Evolutionary conservation across 2,329 filamentous ascomycete species (phyloP).

Genomic region (Thielaviopsis musarum): DNA sequence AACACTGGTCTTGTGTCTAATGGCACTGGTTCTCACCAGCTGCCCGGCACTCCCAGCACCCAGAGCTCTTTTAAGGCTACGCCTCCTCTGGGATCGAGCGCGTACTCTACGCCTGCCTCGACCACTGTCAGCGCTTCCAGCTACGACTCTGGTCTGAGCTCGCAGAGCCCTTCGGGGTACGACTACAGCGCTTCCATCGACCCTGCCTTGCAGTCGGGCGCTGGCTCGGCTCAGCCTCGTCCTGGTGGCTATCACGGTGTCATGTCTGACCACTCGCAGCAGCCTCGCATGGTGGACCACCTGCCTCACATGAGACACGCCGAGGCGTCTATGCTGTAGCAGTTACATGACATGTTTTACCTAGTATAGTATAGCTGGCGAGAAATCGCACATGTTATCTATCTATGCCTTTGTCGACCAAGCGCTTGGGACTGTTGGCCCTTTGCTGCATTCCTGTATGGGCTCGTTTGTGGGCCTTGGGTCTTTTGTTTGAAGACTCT

Average conservation of each 20-base stretch:
- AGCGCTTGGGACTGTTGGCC: not conserved
- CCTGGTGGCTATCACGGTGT: not conserved
- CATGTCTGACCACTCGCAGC: constrained; percentile 2
- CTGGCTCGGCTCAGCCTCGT: not conserved
- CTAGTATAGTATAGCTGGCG: not conserved
- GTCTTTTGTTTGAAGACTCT: too few relatives aligned
- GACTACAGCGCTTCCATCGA: constrained; percentile 45
- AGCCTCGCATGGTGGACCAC: constrained; percentile 8
- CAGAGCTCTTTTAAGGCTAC: constrained; percentile 8
- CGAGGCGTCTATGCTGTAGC: constrained; percentile 7
- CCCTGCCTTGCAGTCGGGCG: constrained; percentile 35
- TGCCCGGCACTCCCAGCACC: constrained; percentile 5
- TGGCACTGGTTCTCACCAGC: not conserved
- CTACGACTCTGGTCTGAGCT: constrained; percentile 3
- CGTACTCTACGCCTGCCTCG: constrained; percentile 9
- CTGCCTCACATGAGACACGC: constrained; percentile 7
- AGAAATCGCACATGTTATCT: not conserved
- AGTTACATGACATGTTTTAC: not conserved
- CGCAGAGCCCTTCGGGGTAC: constrained; percentile 18
- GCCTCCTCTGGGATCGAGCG: constrained; percentile 6
- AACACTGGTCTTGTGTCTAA: not conserved
- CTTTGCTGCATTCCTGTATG: too few relatives aligned
- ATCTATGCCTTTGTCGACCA: not conserved
- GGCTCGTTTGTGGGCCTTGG: too few relatives aligned
- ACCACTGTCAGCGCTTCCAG: constrained; percentile 7